Conservation (phyloP, 768 basidiomycete species). For the Cytidiella melzeri region DNA sequence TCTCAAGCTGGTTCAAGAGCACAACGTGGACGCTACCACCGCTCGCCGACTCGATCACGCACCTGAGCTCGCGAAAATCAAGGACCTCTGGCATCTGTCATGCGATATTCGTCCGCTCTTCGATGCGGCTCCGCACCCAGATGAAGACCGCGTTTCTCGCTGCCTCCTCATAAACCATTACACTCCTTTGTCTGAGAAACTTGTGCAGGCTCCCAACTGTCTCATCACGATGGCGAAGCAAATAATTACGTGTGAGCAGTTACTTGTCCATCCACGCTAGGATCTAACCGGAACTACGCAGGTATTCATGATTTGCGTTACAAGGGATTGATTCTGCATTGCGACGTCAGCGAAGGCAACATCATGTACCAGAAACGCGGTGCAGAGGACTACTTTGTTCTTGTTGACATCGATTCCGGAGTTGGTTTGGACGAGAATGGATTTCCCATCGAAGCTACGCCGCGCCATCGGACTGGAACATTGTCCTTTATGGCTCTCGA, state of each 20-base stretch:
- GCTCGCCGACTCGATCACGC: background rate
- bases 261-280: background rate
- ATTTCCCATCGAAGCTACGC: too few species aligned
- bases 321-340: conserved; percentile 4
- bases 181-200: background rate
- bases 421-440: too few species aligned
- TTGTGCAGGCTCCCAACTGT: background rate
- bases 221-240: conserved; percentile 2
- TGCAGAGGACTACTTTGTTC: too few species aligned
- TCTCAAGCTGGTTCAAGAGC: too few species aligned
- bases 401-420: too few species aligned
- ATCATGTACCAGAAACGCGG: too few species aligned
- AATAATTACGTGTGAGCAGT: conserved; percentile 2
- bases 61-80: background rate
- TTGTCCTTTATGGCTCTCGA: too few species aligned
- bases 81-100: conserved; percentile 1
- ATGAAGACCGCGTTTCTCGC: too few species aligned
- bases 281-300: background rate
- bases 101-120: background rate
- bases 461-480: too few species aligned
- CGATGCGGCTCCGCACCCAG: too few species aligned
- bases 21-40: too few species aligned
- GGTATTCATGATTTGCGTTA: too few species aligned
- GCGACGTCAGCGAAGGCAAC: conserved; percentile 6
- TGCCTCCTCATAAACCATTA: background rate